Percentiles rank a stretch among this genome's conserved stretches.
These are phyloP conservation scores for Russula sp. DNA, from an alignment of 768 basidiomycete genomes.

Conservation along the genomic window DNA sequence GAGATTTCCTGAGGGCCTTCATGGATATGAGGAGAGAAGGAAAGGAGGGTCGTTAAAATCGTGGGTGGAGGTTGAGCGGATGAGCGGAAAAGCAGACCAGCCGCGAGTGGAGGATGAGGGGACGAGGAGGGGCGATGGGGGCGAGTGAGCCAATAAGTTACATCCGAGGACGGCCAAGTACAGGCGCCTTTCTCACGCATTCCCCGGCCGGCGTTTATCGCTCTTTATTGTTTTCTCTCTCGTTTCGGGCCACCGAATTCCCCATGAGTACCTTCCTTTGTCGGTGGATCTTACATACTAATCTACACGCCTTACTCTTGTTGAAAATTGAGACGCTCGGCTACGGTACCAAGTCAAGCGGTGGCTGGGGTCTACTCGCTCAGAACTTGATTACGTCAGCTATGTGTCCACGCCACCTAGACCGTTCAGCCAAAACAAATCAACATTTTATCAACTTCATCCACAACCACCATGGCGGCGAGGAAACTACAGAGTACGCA, in stretches of 20 bases:
- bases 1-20: constrained; percentile 82
- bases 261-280: neutral
- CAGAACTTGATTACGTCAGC: constrained; percentile 12
- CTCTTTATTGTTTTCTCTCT: neutral
- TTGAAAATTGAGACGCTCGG: neutral
- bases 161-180: neutral
- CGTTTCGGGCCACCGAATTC: neutral
- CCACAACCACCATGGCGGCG: constrained; percentile 66
- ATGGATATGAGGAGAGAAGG: constrained; percentile 43
- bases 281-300: neutral
- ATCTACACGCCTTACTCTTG: neutral
- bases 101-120: constrained; percentile 23
- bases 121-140: neutral
- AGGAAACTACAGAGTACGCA: constrained; percentile 80
- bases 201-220: neutral
- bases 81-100: constrained; percentile 31
- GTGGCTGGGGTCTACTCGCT: constrained; percentile 9
- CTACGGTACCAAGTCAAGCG: neutral
- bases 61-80: constrained; percentile 31
- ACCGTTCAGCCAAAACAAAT: neutral
- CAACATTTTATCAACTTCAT: constrained; percentile 19
- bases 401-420: constrained; percentile 2
- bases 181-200: neutral
- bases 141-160: neutral
- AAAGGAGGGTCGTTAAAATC: constrained; percentile 11